Conservation (phyloP, 345 rosid genomes). For the Gossypium ekmanianum region DNA sequence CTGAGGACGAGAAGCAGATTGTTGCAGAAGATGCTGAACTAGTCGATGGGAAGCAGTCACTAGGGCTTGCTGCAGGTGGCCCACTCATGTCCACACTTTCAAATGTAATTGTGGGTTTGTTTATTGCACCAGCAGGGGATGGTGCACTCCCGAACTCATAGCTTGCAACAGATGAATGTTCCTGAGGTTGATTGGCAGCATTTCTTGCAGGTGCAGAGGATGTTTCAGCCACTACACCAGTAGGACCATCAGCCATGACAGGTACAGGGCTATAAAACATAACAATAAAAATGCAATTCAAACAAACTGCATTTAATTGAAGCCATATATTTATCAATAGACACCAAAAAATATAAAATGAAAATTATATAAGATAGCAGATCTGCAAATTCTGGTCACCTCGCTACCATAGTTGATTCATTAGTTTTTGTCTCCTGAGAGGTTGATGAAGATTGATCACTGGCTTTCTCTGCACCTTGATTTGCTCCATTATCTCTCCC, state of each 20-base stretch:
- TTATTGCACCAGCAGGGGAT: slow-evolving; percentile 35
- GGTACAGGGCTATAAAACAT: slow-evolving; percentile 40
- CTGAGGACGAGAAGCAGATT: slow-evolving; percentile 53
- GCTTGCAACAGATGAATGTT: slow-evolving; percentile 30
- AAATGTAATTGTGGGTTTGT: slow-evolving; percentile 32
- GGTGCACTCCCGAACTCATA: slow-evolving; percentile 32
- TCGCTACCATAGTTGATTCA: slow-evolving; percentile 37
- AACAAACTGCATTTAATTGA: neutral
- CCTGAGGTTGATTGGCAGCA: slow-evolving; percentile 36
- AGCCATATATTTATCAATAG: slow-evolving; percentile 1
- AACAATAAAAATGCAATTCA: slow-evolving; percentile 7
- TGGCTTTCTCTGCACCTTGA: slow-evolving; percentile 52
- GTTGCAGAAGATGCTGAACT: slow-evolving; percentile 51
- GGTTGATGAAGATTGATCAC: slow-evolving; percentile 37
- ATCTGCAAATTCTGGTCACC: slow-evolving; percentile 35
- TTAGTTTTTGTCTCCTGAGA: slow-evolving; percentile 42
- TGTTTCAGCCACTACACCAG: slow-evolving; percentile 39
- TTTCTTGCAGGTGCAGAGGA: slow-evolving; percentile 31
- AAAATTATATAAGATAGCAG: slow-evolving; percentile 11
- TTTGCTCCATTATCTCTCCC: slow-evolving; percentile 50
- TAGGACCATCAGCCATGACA: slow-evolving; percentile 44
- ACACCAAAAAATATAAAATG: neutral
- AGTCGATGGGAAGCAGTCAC: slow-evolving; percentile 31
- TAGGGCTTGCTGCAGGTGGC: slow-evolving; percentile 36
- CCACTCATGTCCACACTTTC: slow-evolving; percentile 38